Evolutionary conservation across 345 rosid genomes (phyloP).

Genomic region (Ceriops zippeliana): DNA sequence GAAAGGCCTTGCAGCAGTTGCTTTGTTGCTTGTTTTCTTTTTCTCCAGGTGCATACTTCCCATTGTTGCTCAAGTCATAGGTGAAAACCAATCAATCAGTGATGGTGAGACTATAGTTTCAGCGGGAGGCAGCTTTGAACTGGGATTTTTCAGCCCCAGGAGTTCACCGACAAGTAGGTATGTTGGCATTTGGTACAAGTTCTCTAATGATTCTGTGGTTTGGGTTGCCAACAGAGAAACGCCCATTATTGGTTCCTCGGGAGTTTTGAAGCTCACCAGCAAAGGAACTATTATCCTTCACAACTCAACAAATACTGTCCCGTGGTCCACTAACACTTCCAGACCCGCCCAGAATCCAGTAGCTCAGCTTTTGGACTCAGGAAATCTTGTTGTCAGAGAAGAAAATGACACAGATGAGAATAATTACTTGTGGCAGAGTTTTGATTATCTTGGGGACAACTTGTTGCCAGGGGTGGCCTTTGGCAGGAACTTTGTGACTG

Average conservation of each 20-base stretch:
- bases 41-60: not conserved
- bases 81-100: constrained; percentile 9
- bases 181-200: constrained; percentile 35
- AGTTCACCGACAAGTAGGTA: constrained; percentile 13
- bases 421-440: constrained; percentile 23
- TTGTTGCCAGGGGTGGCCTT: constrained; percentile 13
- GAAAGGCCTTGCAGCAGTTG: not conserved
- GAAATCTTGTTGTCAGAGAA: constrained; percentile 29
- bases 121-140: constrained; percentile 19
- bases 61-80: constrained; percentile 16
- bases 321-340: constrained; percentile 11
- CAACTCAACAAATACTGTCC: not conserved
- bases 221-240: constrained; percentile 36
- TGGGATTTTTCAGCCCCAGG: constrained; percentile 31
- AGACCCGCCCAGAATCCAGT: constrained; percentile 4
- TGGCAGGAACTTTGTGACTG: constrained; percentile 14
- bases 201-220: constrained; percentile 10
- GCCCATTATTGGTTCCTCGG: constrained; percentile 14
- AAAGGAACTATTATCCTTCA: constrained; percentile 14
- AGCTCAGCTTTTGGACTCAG: constrained; percentile 26
- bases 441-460: constrained; percentile 4
- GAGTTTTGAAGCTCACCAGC: constrained; percentile 14
- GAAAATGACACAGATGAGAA: not conserved
- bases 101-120: constrained; percentile 30
- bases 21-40: not conserved